Evolutionary conservation across 345 rosid genomes (phyloP), one percentile per base, ranked within the genome.

Genomic region (Citrus reticulata): DNA sequence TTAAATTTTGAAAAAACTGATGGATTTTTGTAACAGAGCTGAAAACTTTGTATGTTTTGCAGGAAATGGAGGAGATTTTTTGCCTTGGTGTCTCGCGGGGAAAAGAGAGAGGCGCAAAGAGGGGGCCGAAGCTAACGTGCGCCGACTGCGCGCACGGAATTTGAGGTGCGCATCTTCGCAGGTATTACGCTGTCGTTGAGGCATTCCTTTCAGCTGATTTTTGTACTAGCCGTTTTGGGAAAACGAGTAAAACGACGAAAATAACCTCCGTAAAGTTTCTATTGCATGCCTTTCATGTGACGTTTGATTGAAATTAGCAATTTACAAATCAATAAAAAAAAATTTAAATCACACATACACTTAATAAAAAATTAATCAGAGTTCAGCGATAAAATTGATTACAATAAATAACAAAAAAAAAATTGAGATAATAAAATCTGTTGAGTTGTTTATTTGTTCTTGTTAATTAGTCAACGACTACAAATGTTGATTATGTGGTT

Each of bases 101-200:
- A 75, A 78, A 30, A 27, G 74, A 9, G 51, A 46, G 51, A 13
- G 5, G 51, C 17, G 17, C 3, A 34, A 6, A 40, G 40, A 11
- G 19, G 59, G 54, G 80, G 16, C 13, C 65, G 81, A 51, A 59
- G 81, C 90, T 86, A 88, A 77, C 57, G 80, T 82, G 84, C 86
- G 75, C 92, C 54, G 78, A 10, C 20, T 70, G 61, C 51, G 88
- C 79, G 89, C 88, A 90, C 83, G 74, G 75, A 83, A 85, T 69
- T 83, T 84, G 81, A 85, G 83, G 87, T 78, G 84, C 83, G 78
- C 82, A 72, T 81, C 76, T n/a, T 13, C 32, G 22, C 40, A 6
- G 68, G 22, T 64, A 13, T 13, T 54, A 32, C 40, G 30, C 7
- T 46, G 4, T 27, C 35, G 60, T 20, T 54, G 61, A 19, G 39